phyloP scores from a whole-genome alignment of 345 rosid genomes.

The Raphanus sativus region DNA sequence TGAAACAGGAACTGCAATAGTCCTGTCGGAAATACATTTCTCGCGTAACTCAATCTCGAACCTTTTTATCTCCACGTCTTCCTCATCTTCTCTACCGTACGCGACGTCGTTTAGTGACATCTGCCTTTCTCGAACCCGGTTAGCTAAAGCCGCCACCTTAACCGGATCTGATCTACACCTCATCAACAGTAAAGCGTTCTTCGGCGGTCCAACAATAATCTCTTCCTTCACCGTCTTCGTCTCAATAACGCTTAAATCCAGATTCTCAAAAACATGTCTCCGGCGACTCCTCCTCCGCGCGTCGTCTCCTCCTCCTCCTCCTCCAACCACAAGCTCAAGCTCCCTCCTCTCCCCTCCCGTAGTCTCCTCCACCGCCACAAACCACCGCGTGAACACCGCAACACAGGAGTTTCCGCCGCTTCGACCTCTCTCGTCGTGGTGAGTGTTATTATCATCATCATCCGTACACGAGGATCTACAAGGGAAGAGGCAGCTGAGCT shows the following conservation, averaged over 20 bases:
- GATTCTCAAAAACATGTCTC: conserved; percentile 61
- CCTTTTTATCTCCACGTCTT: too few species aligned
- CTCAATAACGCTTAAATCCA: conserved; percentile 47
- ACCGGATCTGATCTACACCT: conserved; percentile 97
- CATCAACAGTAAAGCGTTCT: conserved; percentile 86
- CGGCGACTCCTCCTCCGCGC: conserved; percentile 46
- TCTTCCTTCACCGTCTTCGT: conserved; percentile 42
- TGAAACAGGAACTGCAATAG: not conserved
- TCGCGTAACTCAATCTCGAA: too few species aligned
- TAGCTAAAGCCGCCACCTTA: conserved; percentile 83
- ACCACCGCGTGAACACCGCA: conserved; percentile 79
- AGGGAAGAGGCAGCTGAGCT: conserved; percentile 78
- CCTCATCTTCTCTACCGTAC: conserved; percentile 17
- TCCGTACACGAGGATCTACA: conserved; percentile 78
- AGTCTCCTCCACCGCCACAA: conserved; percentile 69
- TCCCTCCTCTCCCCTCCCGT: too few species aligned
- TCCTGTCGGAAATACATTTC: conserved; percentile 39
- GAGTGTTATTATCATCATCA: not conserved
- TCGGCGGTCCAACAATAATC: conserved; percentile 62
- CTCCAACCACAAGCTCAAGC: conserved; percentile 70
- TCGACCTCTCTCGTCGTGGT: conserved; percentile 21
- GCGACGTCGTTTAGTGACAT: conserved; percentile 35
- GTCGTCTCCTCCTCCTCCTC: conserved; percentile 47
- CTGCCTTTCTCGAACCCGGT: conserved; percentile 68
- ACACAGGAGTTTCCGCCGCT: conserved; percentile 58